Evolutionary conservation across 78 protist species (phyloP), one percentile per base, ranked within the genome.

Genomic region (Mantamonas sphyraenae): DNA sequence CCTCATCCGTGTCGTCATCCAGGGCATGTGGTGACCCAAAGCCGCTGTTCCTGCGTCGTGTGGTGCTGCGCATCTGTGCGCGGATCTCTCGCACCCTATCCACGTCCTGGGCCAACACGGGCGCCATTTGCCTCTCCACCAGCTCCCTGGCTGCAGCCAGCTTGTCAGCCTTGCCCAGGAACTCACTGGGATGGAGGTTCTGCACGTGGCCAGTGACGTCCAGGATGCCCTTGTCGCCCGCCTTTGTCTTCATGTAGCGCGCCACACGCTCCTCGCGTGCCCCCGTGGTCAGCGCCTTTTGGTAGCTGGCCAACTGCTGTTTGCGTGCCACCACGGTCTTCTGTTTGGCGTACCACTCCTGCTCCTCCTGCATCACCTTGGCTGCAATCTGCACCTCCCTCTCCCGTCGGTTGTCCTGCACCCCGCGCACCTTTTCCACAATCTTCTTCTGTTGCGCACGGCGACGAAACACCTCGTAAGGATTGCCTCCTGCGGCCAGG

Each of bases 401-500:
- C 68, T n/a, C 16, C 28, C 47, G 47, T 10, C 47, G 47, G 24
- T 42, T 42, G 47, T 42, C 47, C 47, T 7, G 7, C 47, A 42
- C 10, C 47, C 1, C 55, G 17, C 22, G 34, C 53, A 39, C 68
- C 31, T 24, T 5, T 4, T 0, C 55, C 37, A 3, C 7, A 17
- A 50, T 50, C 39, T 39, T 53, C 39, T 3, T 35, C 68, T 62
- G 56, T 20, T 12, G 31, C 7, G n/a, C n/a, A n/a, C 68, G 68
- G 38, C 26, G 55, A 24, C 68, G 68, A 4, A 40, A 33, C 22
- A 66, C 61, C 30, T 34, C 28, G 71, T 66, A 50, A n/a, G 71
- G 71, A 53, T 66, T 66, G 40, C 71, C 71, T 12, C 71, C 71
- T 7, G 3, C 8, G 14, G 38, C 60, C 28, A 66, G 60, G 43